A percentile compares a stretch with the other conserved stretches of the same genome.
These are phyloP conservation scores for Porcisia hertigi DNA, from an alignment of 208 protist species.

Conservation along the genomic window DNA sequence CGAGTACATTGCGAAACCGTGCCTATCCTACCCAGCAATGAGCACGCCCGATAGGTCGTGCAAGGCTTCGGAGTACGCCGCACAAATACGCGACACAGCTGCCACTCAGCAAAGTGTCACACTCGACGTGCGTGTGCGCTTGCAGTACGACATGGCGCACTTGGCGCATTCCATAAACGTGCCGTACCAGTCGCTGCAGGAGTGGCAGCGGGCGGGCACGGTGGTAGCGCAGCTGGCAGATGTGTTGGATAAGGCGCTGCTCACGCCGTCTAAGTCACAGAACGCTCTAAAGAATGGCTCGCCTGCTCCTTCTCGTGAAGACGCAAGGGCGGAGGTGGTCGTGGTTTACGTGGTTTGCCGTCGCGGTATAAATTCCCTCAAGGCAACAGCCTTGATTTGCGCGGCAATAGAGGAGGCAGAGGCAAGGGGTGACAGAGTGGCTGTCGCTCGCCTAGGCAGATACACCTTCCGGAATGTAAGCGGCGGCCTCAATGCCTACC, in stretches of 20 bases:
- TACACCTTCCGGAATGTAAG: slow-evolving; percentile 62
- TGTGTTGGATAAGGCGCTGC: slow-evolving; percentile 6
- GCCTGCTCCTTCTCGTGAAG: neutral
- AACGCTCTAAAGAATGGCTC: neutral
- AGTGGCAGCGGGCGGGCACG: slow-evolving; percentile 35
- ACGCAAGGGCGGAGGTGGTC: neutral
- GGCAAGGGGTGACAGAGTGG: slow-evolving; percentile 2
- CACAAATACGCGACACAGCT: neutral
- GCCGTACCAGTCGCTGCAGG: slow-evolving; percentile 51
- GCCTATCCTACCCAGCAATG: neutral
- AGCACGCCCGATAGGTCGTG: neutral
- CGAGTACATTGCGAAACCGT: slow-evolving; percentile 50
- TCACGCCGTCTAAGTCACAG: neutral
- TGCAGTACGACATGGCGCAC: slow-evolving; percentile 88
- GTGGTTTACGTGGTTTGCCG: slow-evolving; percentile 73
- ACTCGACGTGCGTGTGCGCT: slow-evolving; percentile 70
- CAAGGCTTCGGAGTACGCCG: slow-evolving; percentile 13
- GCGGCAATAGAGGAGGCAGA: neutral
- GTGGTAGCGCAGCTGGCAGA: slow-evolving; percentile 10
- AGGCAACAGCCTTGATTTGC: slow-evolving; percentile 53
- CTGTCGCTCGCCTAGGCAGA: neutral
- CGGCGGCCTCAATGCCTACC: slow-evolving; percentile 85
- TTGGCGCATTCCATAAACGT: slow-evolving; percentile 53
- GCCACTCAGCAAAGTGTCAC: neutral
- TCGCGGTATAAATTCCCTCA: slow-evolving; percentile 72